Conservation (phyloP, 129 eudicot genomes). For the Oenanthe sinensis region DNA sequence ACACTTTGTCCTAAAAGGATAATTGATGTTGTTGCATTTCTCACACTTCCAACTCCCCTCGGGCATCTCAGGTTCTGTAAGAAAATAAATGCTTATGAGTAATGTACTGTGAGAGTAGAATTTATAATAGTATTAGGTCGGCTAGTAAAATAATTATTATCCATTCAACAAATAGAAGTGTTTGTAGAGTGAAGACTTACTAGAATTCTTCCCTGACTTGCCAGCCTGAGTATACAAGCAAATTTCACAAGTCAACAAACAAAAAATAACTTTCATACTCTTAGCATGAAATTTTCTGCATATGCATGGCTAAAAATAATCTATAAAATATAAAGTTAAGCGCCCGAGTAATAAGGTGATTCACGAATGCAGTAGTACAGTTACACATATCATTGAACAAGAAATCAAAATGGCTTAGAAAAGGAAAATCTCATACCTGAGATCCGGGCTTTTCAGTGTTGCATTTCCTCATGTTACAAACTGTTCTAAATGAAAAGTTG, state of each 20-base stretch:
- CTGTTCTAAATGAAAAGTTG: slow-evolving; percentile 80
- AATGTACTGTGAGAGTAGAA: background rate
- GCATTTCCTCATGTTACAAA: slow-evolving; percentile 98
- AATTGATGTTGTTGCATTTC: slow-evolving; percentile 77
- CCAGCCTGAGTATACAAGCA: slow-evolving; percentile 38
- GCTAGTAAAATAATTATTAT: background rate
- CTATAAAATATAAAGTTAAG: background rate
- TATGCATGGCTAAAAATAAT: background rate
- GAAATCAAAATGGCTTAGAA: background rate
- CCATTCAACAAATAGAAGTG: background rate
- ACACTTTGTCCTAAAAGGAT: slow-evolving; percentile 91
- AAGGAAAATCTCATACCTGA: slow-evolving; percentile 41
- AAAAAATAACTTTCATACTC: background rate
- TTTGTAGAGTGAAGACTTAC: slow-evolving; percentile 39
- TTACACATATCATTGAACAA: background rate
- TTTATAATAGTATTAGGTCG: background rate
- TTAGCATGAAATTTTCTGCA: background rate
- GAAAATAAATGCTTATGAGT: background rate
- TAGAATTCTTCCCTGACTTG: slow-evolving; percentile 48
- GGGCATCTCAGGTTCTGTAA: slow-evolving; percentile 73
- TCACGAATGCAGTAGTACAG: background rate
- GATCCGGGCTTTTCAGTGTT: slow-evolving; percentile 83
- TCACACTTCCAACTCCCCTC: slow-evolving; percentile 98
- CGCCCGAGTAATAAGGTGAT: background rate
- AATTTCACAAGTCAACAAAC: slow-evolving; percentile 3